Percentiles rank a stretch among this genome's conserved stretches.
Conservation (phyloP, 352 stramenopile genomes). For the Labyrinthula sp. region DNA sequence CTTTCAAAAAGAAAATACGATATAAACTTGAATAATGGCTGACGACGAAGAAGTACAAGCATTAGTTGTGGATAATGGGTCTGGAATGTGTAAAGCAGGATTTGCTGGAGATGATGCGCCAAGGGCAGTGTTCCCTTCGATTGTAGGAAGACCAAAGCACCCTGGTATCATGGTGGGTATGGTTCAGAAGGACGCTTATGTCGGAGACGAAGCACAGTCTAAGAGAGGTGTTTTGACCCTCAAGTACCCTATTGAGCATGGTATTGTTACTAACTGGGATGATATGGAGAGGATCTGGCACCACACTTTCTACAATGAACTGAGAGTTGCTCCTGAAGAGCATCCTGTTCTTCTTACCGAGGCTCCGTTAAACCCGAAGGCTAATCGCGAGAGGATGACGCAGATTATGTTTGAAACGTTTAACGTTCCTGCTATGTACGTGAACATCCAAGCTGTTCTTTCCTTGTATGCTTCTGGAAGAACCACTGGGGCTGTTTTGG, state of each 20-base stretch:
- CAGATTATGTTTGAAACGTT: constrained; percentile 99
- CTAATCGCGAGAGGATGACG: constrained; percentile 69
- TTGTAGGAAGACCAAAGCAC: constrained; percentile 43
- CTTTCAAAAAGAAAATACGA: too few species aligned
- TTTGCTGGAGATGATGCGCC: constrained; percentile 62
- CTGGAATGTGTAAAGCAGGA: constrained; percentile 40
- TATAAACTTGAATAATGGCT: too few species aligned
- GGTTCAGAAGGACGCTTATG: constrained; percentile 70
- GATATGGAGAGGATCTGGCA: constrained; percentile 99
- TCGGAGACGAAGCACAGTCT: constrained; percentile 71
- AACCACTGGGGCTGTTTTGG: constrained; percentile 62
- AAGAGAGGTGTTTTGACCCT: constrained; percentile 56
- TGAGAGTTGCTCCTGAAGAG: constrained; percentile 74
- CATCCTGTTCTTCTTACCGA: constrained; percentile 80
- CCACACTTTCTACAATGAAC: constrained; percentile 97
- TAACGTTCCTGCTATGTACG: constrained; percentile 90
- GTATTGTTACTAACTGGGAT: constrained; percentile 67
- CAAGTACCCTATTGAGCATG: constrained; percentile 61
- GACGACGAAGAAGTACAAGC: constrained; percentile 28
- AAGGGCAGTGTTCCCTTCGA: constrained; percentile 48
- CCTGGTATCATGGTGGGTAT: constrained; percentile 62
- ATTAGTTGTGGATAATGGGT: constrained; percentile 22
- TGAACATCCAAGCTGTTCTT: constrained; percentile 71
- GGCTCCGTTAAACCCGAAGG: constrained; percentile 61
- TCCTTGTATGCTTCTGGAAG: constrained; percentile 64